Evolutionary conservation across 768 basidiomycete species (phyloP).

Genomic region (Cytidiella melzeri): DNA sequence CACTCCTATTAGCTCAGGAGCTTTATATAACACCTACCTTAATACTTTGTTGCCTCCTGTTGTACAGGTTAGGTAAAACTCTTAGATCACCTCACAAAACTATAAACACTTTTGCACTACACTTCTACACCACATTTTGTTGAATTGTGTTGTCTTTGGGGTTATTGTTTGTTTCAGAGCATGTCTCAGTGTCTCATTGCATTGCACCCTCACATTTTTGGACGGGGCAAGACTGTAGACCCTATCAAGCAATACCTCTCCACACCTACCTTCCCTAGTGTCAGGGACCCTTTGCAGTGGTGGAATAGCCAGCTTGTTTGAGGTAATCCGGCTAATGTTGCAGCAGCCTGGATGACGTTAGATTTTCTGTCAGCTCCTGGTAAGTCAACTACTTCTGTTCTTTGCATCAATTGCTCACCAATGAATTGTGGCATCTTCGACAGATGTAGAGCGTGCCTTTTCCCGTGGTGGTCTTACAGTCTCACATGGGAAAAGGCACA

Average conservation of each 20-base stretch:
- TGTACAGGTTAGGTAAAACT: no score
- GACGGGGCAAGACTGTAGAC: background rate
- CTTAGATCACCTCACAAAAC: no score
- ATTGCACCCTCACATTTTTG: no score
- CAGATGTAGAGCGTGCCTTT: conserved; percentile 26
- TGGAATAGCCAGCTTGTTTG: background rate
- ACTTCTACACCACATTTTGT: no score
- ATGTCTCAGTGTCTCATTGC: no score
- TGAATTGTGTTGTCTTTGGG: no score
- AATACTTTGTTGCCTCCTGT: no score
- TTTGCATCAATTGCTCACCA: background rate
- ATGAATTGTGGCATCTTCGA: conserved; percentile 19
- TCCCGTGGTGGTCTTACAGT: conserved; percentile 26
- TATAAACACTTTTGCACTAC: no score
- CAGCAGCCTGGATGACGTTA: conserved; percentile 5
- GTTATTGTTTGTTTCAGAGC: no score
- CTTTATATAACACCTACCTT: no score
- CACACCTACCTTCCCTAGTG: background rate
- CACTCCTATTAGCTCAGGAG: no score
- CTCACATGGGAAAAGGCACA: conserved; percentile 25
- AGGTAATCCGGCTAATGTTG: background rate
- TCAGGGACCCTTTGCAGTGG: background rate
- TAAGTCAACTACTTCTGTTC: conserved; percentile 4
- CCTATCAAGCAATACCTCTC: conserved; percentile 1
- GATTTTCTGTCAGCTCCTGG: conserved; percentile 12